A percentile compares a stretch with the other conserved stretches of the same genome.
phyloP scores from a whole-genome alignment of 805 yeast species.

The Wickerhamiella sorbophila region DNA sequence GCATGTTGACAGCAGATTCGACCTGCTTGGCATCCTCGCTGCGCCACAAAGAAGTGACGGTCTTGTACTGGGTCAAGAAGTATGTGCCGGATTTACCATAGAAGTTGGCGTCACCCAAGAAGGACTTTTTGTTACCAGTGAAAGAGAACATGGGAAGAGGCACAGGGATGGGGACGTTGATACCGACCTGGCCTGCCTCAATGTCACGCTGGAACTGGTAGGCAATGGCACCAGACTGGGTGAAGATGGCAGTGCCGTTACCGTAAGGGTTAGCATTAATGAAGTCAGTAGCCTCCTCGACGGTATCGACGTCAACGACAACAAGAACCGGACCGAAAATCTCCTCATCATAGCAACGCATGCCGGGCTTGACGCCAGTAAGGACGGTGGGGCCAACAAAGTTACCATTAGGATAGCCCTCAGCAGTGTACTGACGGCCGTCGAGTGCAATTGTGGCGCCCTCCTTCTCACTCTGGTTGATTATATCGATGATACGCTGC shows the following conservation, averaged over 20 bases:
- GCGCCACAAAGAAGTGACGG: conserved; percentile 58
- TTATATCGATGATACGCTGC: conserved; percentile 40
- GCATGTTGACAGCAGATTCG: conserved; percentile 53
- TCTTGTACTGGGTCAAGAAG: conserved; percentile 61
- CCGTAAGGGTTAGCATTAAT: conserved; percentile 53
- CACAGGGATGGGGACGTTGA: conserved; percentile 68
- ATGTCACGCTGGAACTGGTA: conserved; percentile 54
- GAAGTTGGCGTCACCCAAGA: conserved; percentile 66
- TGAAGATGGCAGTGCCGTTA: conserved; percentile 58
- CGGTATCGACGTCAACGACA: conserved; percentile 44
- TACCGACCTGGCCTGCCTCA: conserved; percentile 65
- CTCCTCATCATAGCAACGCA: conserved; percentile 60
- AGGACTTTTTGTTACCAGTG: conserved; percentile 62
- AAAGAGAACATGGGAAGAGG: conserved; percentile 72
- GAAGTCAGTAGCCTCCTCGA: conserved; percentile 53
- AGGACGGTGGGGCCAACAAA: conserved; percentile 61
- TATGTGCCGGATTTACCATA: conserved; percentile 65
- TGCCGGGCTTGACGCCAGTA: conserved; percentile 47
- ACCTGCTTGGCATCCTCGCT: conserved; percentile 34
- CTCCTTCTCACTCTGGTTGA: conserved; percentile 40
- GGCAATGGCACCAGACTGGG: conserved; percentile 54
- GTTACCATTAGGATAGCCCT: conserved; percentile 45
- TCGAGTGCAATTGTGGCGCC: conserved; percentile 54
- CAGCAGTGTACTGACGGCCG: conserved; percentile 39
- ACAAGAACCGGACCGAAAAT: conserved; percentile 65